Evolutionary conservation across 345 rosid genomes (phyloP).

Genomic region (Linum trigynum): DNA sequence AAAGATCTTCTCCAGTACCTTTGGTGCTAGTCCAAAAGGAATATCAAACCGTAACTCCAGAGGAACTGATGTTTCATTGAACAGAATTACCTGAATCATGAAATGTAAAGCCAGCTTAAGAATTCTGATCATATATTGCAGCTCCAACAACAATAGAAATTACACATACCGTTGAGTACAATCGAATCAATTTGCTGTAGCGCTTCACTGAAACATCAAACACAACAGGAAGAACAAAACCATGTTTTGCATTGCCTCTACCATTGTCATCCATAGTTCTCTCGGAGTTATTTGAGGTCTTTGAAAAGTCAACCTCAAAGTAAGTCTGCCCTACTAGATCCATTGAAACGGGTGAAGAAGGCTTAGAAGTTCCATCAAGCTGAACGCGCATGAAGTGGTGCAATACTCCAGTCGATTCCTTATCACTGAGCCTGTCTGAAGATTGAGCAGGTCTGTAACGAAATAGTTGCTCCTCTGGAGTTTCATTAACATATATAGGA

Average conservation of each 20-base stretch:
- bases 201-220: slow-evolving; percentile 82
- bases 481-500: slow-evolving; percentile 59
- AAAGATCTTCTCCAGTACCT: slow-evolving; percentile 37
- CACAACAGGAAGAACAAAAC: slow-evolving; percentile 80
- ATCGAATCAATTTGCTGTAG: slow-evolving; percentile 70
- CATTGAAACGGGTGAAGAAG: slow-evolving; percentile 79
- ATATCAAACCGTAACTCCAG: slow-evolving; percentile 88
- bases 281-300: slow-evolving; percentile 26
- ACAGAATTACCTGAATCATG: slow-evolving; percentile 56
- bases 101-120: slow-evolving; percentile 16
- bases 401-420: slow-evolving; percentile 47
- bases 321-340: slow-evolving; percentile 77
- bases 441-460: slow-evolving; percentile 40
- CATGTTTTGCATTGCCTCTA: slow-evolving; percentile 27
- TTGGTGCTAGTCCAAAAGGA: slow-evolving; percentile 89
- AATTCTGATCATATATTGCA: slow-evolving; percentile 10
- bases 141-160: background rate
- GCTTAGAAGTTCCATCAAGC: slow-evolving; percentile 66
- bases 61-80: slow-evolving; percentile 67
- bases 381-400: slow-evolving; percentile 72
- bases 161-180: slow-evolving; percentile 78
- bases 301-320: slow-evolving; percentile 86
- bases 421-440: slow-evolving; percentile 52
- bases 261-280: slow-evolving; percentile 26
- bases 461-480: slow-evolving; percentile 48